Evolutionary conservation across 352 stramenopile species (phyloP).

Genomic region (Phytopythium boreale): DNA sequence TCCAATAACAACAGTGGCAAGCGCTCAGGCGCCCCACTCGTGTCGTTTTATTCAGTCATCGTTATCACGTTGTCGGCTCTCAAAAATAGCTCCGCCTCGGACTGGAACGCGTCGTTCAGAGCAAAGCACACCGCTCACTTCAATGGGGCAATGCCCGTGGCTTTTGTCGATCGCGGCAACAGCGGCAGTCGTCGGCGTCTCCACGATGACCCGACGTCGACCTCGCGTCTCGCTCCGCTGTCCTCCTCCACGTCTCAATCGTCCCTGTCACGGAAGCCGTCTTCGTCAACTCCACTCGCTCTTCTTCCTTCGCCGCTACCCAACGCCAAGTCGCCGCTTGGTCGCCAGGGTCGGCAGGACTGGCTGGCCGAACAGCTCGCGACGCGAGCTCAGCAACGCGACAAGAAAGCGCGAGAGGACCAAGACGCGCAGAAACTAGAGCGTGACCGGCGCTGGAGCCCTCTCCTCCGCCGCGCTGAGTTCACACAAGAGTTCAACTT

Average conservation of each 20-base stretch:
- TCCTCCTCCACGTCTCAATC: background rate
- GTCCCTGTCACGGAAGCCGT: background rate
- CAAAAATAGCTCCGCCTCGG: background rate
- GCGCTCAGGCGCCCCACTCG: background rate
- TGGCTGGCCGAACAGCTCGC: conserved; percentile 51
- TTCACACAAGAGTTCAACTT: conserved; percentile 60
- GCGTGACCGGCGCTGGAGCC: conserved; percentile 45
- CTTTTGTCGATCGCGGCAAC: background rate
- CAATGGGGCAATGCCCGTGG: background rate
- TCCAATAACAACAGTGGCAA: background rate
- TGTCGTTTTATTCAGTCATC: background rate
- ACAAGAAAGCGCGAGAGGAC: conserved; percentile 29
- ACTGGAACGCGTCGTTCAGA: background rate
- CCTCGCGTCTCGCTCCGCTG: background rate
- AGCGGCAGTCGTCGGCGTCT: background rate
- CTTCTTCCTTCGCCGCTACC: background rate
- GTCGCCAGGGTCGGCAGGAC: conserved; percentile 29
- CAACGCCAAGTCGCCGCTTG: conserved; percentile 1
- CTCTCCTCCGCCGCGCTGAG: conserved; percentile 32
- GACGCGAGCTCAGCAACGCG: conserved; percentile 35
- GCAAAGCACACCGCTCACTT: background rate
- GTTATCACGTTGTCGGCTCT: background rate
- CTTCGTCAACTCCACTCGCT: background rate
- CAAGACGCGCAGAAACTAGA: conserved; percentile 23
- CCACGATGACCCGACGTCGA: background rate